Base-by-base conservation (phyloP, 1,139 yeast genomes). In the Debaryomyces coudertii region DNA sequence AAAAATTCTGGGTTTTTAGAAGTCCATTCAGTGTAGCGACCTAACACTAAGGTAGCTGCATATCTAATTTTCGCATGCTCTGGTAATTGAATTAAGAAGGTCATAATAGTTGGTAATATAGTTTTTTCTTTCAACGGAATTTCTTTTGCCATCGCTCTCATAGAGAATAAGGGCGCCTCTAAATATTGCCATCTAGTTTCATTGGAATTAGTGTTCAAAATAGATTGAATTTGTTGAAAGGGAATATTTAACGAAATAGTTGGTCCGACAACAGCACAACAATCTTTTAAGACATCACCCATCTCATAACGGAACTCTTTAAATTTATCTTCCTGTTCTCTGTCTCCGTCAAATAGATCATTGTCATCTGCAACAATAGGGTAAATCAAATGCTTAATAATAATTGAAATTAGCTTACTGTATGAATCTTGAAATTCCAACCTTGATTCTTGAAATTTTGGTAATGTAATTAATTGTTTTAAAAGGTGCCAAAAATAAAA, bases 1-100 rank as follows among this genome's bases (percentile, higher is more conserved):
- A 95, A 73, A 56, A 76, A 87, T 51, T 88, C 85, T 1, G 96
- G 90, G 65, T 93, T 95, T 52, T 81, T 78, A 5, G 92, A 75
- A 0, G 98, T 90, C 98, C 99, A 95, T 66, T 87, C 92, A 1
- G 98, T 89, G 65, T 93, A 93, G 56, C 99, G 77, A 7, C 99
- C 99, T 41, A 95, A 72, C 1, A 93, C 96, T 56, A 93, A 75
- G 0, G 97, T 90, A 1, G 96, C 93, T 2, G 98, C 95, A 58
- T 93, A 93, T 60, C 96, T 77, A 46, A 93, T 82, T 61, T 90
- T 89, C 16, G 87, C 85, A 59, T 90, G 93, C 56, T 88, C 95
- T 0, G 97, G 97, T 42, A 90, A 69, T 56, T 80, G 82, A 20
- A 84, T 79, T 40, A 89, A 69, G 49, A 76, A 66, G 40, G 80